Evolutionary conservation across 352 stramenopile genomes (phyloP), one percentile per base, ranked within the genome.

Genomic region (Phytophthora foliorum): DNA sequence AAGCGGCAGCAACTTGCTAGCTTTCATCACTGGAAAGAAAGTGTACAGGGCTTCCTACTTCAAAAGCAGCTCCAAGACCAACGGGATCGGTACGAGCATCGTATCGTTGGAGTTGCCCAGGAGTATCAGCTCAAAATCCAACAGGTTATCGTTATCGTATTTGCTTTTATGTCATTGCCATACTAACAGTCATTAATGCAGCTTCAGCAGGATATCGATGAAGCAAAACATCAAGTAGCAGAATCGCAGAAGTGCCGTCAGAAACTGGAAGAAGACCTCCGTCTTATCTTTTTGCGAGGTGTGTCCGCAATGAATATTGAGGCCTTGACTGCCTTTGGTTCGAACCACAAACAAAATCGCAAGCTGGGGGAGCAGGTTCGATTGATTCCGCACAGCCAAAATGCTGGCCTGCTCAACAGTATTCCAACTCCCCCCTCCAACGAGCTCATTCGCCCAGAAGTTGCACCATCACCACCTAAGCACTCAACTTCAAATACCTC

Each of bases 281-380:
- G 82, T 9, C 74, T 90, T 51, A 80, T 92, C 17, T 92, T 92
- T 53, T 58, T 92, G 25, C 81, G 84, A 19, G 84, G 84, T 1
- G 80, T 92, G 13, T 92, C 84, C n/a, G 76, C 81, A 4, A 90
- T 92, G 84, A 92, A 92, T 38, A 89, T 92, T n/a, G 84, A 92
- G 50, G 84, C 84, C 9, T 69, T 92, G 21, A 82, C 68, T 25
- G 72, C 86, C 2, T 90, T 92, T 63, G 82, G 76, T n/a, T 67
- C 77, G 7, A 89, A 60, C n/a, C 81, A 88, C 54, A 76, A 77
- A 27, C 66, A 51, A 21, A 58, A 57, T 34, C 55, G 21, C 19
- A 64, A 67, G 34, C 19, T 63, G 10, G 19, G 45, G 6, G 49
- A 57, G 17, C 31, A 51, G 19, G 60, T 53, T 10, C 46, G n/a